These are phyloP conservation scores for Rosa hybrid DNA, from an alignment of 331 rosid species.

Conservation along the genomic window DNA sequence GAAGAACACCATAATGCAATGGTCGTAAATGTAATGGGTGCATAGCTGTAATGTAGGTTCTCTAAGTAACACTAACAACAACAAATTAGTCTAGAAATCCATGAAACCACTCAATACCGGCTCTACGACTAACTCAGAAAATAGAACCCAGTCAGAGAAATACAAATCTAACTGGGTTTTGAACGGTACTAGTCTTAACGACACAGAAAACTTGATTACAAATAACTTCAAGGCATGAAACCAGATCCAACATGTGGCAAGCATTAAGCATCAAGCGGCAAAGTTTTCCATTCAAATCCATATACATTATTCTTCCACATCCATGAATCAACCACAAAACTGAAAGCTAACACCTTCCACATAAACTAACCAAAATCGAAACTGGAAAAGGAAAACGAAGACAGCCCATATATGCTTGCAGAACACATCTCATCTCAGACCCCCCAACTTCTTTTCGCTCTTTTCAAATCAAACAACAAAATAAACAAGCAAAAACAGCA, in stretches of 20 bases:
- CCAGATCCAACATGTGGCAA: slow-evolving; percentile 35
- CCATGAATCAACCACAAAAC: slow-evolving; percentile 1
- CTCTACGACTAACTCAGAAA: slow-evolving; percentile 1
- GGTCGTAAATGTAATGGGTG: not conserved
- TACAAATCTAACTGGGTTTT: not conserved
- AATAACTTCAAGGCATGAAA: not conserved
- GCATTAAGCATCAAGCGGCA: slow-evolving; percentile 24
- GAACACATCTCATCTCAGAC: not conserved
- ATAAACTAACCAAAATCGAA: not conserved
- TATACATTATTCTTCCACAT: slow-evolving; percentile 15
- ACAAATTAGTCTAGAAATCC: not conserved
- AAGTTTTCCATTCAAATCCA: slow-evolving; percentile 21
- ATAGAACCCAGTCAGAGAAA: not conserved
- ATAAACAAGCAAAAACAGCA: not conserved
- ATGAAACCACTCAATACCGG: slow-evolving; percentile 6
- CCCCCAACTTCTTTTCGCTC: not conserved
- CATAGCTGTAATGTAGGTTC: not conserved
- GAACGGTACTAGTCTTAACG: not conserved
- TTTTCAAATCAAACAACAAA: not conserved
- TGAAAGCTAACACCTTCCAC: slow-evolving; percentile 3
- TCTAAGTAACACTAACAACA: not conserved
- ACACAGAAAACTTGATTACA: slow-evolving; percentile 17
- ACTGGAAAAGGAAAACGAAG: not conserved
- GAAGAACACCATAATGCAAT: slow-evolving; percentile 7
- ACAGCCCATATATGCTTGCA: not conserved